Conservation (phyloP, 345 rosid genomes). For the Syzygium aromaticum region DNA sequence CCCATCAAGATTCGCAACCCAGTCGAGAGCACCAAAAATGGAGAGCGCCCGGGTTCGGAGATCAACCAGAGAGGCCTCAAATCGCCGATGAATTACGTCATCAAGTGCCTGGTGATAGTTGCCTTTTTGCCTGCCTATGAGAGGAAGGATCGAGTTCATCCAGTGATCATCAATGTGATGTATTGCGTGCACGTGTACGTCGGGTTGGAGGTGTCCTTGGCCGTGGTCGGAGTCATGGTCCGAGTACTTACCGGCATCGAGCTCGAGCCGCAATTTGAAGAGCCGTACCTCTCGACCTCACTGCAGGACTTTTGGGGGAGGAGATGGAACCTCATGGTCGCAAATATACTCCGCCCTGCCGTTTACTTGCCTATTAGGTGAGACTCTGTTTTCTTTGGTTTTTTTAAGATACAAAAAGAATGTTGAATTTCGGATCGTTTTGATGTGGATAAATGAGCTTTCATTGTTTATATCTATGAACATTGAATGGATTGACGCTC, state of each 20-base stretch:
- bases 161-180: constrained; percentile 20
- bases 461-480: background rate
- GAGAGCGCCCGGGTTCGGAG: constrained; percentile 1
- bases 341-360: constrained; percentile 44
- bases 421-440: background rate
- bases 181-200: constrained; percentile 33
- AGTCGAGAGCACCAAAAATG: background rate
- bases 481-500: too few species aligned
- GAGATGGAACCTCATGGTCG: constrained; percentile 65
- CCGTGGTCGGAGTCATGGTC: constrained; percentile 25
- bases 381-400: background rate
- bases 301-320: constrained; percentile 77
- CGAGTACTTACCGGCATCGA: constrained; percentile 17
- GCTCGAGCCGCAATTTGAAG: constrained; percentile 49
- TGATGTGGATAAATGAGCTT: background rate
- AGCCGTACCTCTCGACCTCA: constrained; percentile 54
- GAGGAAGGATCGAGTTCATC: constrained; percentile 21
- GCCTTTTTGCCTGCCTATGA: constrained; percentile 10
- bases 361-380: constrained; percentile 36
- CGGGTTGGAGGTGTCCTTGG: constrained; percentile 30
- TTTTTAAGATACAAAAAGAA: background rate
- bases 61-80: background rate
- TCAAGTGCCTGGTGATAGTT: constrained; percentile 24
- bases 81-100: constrained; percentile 15
- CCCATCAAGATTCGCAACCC: constrained; percentile 42